A percentile compares a stretch with the other conserved stretches of the same genome.
Conservation (phyloP, 345 rosid genomes). For the Syzygium oleosum region DNA sequence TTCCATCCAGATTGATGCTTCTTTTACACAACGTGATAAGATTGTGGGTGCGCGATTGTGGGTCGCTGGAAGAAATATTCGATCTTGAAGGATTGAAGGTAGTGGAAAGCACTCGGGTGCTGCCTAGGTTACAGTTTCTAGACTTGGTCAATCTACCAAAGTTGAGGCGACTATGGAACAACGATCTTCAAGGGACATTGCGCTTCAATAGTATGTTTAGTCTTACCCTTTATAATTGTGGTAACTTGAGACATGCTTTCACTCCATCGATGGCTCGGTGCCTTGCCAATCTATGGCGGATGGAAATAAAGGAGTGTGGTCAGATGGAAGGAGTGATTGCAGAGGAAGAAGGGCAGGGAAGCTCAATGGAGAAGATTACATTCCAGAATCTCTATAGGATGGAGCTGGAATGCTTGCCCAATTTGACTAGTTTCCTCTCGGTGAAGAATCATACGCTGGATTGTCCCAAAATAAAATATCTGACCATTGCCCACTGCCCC, state of each 20-base stretch:
- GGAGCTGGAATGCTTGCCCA: neutral
- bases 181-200: fast-evolving
- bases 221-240: neutral
- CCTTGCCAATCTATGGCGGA: fast-evolving
- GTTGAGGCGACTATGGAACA: neutral
- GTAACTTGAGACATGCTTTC: neutral
- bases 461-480: fast-evolving
- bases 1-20: neutral
- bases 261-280: neutral
- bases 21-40: fast-evolving
- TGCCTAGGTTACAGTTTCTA: too few relatives aligned
- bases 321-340: neutral
- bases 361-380: fast-evolving
- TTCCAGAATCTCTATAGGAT: fast-evolving
- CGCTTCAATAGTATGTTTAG: fast-evolving
- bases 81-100: fast-evolving
- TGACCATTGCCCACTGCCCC: neutral
- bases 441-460: fast-evolving
- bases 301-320: neutral
- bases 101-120: too few relatives aligned
- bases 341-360: neutral
- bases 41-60: fast-evolving
- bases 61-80: neutral
- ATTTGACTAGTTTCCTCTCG: neutral
- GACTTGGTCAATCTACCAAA: too few relatives aligned